Base-by-base conservation (phyloP, 352 stramenopile genomes). In the Nothophytophthora sp. region DNA sequence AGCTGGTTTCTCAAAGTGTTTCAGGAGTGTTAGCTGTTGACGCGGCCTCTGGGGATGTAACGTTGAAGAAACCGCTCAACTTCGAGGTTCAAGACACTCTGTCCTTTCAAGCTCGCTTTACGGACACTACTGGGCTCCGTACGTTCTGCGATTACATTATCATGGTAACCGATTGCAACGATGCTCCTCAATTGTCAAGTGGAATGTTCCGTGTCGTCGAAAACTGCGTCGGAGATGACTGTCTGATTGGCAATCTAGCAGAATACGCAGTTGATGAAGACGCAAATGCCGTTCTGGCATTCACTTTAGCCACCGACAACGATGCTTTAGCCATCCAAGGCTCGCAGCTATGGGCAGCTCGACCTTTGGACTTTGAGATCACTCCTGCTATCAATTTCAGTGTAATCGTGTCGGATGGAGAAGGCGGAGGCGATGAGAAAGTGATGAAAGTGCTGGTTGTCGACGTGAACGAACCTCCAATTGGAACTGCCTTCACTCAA, bases 261-360 rank as follows among this genome's bases (percentile, higher is more conserved):
- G 11, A 56, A 16, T 71, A 73, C 36, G 70, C 66, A 16, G 67
- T 64, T 13, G 76, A 87, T 18, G 76, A 87, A 46, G 76, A 87
- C 30, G 56, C 55, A 15, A 55, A 39, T 4, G 51, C 63, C 7
- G n/a, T 61, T 3, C 33, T 87, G 4, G 55, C 34, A 2, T 87
- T 80, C 49, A 22, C 56, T 20, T 42, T 68, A 37, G 13, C 30
- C 15, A 45, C 47, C n/a, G 20, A 5, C 13, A 57, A 35, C 13
- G 19, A 55, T 18, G 23, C 45, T 0, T 46, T 68, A 24, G 46
- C 16, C 19, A 52, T 68, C 13, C n/a, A 45, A 34, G 43, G 43
- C 15, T 64, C 60, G 28, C 19, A 53, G 27, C 25, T 68, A 19
- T 64, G 60, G 57, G 57, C 29, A 18, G 27, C 13, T 27, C 29